Evolutionary conservation across 1,284 basidiomycete genomes (phyloP), one percentile per base, ranked within the genome.

Genomic region (Ustilago lituana): DNA sequence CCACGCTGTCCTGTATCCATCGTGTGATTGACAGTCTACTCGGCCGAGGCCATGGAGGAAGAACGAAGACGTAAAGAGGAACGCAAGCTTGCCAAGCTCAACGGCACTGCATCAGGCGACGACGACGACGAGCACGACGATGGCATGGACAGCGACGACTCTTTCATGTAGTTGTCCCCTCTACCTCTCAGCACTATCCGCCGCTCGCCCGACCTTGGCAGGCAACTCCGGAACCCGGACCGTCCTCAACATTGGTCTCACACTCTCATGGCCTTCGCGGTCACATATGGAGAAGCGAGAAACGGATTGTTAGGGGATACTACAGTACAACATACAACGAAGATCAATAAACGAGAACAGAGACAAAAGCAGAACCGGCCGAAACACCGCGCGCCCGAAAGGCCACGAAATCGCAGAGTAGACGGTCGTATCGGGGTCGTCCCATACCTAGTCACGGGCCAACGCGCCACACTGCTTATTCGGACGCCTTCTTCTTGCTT

Each of bases 1-100:
- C 2, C 14, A 17, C 14, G 24, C 26, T 19, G 3, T 19, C 11
- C n/a, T n/a, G n/a, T n/a, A n/a, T n/a, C n/a, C n/a, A n/a, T n/a
- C n/a, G n/a, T n/a, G 20, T 10, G 19, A 17, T 31, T 27, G 10
- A 17, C 58, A 78, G 73, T 80, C 14, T 80, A 73, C 57, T 59
- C 77, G 3, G 49, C 62, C 24, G 77, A 80, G 49, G 75, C 76
- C 32, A 75, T 80, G 53, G 75, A 74, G 19, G 73, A 74, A 53
- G 62, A 69, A 52, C 54, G 68, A 14, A 36, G 63, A 38, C 61
- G 63, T 22, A 67, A 55, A 22, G 62, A 74, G 20, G 51, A 78
- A 48, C 60, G 54, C 35, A 73, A 48, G 27, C 50, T 40, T 26
- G 62, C 58, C 23, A 69, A 74, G 41, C 49, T 41, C 41, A 57